A percentile compares a stretch with the other conserved stretches of the same genome.
These are phyloP conservation scores for Metschnikowia borealis DNA, from an alignment of 805 yeast genomes.

Conservation along the genomic window DNA sequence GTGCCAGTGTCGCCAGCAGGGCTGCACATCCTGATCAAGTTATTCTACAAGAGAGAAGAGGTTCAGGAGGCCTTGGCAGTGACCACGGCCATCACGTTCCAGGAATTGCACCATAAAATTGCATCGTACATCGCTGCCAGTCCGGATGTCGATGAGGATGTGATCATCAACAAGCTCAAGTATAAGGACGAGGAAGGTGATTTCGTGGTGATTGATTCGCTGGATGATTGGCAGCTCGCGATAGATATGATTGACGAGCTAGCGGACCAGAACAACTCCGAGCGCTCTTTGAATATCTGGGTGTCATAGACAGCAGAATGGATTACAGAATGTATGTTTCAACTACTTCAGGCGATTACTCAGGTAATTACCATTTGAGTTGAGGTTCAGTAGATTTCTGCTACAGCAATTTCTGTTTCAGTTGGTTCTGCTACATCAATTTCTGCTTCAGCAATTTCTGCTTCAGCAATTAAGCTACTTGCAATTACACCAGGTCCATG, in stretches of 20 bases:
- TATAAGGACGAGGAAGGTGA: slow-evolving; percentile 97
- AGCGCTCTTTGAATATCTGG: slow-evolving; percentile 36
- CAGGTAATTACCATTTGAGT: too few species aligned
- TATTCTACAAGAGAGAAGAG: slow-evolving; percentile 32
- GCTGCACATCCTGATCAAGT: slow-evolving; percentile 21
- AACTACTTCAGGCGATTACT: too few species aligned
- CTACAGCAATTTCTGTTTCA: too few species aligned
- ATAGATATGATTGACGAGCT: slow-evolving; percentile 52
- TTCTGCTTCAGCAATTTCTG: too few species aligned
- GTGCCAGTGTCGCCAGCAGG: slow-evolving; percentile 8
- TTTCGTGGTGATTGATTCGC: slow-evolving; percentile 75
- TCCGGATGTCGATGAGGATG: slow-evolving; percentile 51
- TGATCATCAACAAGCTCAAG: slow-evolving; percentile 54
- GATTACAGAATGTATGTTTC: too few species aligned
- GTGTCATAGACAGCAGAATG: slow-evolving; percentile 24
- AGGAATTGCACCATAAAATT: slow-evolving; percentile 63
- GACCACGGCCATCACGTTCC: slow-evolving; percentile 26
- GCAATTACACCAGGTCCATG: too few species aligned
- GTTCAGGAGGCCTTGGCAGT: slow-evolving; percentile 28
- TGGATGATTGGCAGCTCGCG: slow-evolving; percentile 87
- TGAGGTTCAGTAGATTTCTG: too few species aligned
- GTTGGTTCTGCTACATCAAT: too few species aligned
- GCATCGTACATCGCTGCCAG: slow-evolving; percentile 46
- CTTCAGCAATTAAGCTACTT: too few species aligned
- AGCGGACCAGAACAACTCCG: slow-evolving; percentile 17